phyloP scores from a whole-genome alignment of 2,329 filamentous ascomycete genomes.

The Zasmidium citrigriseum region DNA sequence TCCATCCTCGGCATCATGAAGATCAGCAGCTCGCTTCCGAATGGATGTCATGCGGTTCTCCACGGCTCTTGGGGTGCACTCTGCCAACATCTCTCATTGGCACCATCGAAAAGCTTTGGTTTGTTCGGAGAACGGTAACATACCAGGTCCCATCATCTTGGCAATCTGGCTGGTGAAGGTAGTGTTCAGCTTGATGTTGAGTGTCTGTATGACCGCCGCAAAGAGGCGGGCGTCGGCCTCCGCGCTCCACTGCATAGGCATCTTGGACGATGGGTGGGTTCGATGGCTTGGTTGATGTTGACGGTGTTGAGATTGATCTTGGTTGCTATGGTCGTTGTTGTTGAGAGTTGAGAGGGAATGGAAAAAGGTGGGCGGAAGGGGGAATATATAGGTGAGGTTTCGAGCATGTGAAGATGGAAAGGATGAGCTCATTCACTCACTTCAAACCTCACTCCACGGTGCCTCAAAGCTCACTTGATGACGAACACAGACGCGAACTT shows the following conservation, averaged over 20 bases:
- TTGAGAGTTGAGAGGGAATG: background rate
- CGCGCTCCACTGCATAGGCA: constrained; percentile 36
- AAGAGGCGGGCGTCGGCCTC: constrained; percentile 34
- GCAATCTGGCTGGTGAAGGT: constrained; percentile 27
- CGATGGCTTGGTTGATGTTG: background rate
- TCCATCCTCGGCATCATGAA: background rate
- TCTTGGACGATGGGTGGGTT: constrained; percentile 15
- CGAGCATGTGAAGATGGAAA: background rate
- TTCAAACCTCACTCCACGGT: too few species aligned
- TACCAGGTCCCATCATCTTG: constrained; percentile 31
- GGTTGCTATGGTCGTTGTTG: background rate
- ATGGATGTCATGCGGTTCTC: constrained; percentile 32
- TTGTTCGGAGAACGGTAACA: constrained; percentile 1
- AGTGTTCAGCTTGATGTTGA: constrained; percentile 31
- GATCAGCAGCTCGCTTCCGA: constrained; percentile 15
- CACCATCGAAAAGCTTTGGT: background rate
- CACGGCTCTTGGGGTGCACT: constrained; percentile 36
- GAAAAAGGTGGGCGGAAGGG: background rate
- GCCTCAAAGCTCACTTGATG: too few species aligned
- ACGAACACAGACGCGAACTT: too few species aligned
- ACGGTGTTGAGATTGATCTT: background rate
- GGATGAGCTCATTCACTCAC: background rate
- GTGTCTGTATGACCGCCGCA: constrained; percentile 29
- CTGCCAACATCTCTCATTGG: constrained; percentile 12
- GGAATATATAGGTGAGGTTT: background rate